Base-by-base conservation (phyloP, 2,329 filamentous ascomycete species). In the Bipolaris bicolor region DNA sequence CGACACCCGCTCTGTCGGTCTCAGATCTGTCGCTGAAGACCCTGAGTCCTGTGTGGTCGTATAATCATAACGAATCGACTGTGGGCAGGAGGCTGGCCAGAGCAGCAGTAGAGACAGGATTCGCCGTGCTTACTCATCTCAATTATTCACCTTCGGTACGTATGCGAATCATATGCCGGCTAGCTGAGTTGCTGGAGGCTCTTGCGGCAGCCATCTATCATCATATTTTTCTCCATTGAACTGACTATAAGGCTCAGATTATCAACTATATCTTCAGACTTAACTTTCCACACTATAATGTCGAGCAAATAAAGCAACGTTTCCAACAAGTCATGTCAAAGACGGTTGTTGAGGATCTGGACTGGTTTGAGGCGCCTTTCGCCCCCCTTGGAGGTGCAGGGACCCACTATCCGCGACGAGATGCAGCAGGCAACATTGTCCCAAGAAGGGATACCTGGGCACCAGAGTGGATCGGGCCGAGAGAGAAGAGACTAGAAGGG, bases 1-100 rank as follows among this genome's bases (percentile, higher is more conserved):
- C 64, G 54, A 61, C 64, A 64, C 51, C 72, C 71, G 63, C 64
- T 22, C 51, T 67, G 11, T 39, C 36, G 9, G 0, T 51, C 5
- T 34, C 57, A 11, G 64, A 49, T 13, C 40, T 65, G 2, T 79
- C 77, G 37, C 69, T 72, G 6, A 70, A 68, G 50, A 61, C 57
- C 2, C 51, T 69, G 5, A 46, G 48, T 29, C 58, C 78, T 1
- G 83, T 85, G 0, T 77, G 72, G 20, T 86, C 86, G 0, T 88
- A 88, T 70, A 82, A 86, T 9, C 83, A 84, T 55, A 80, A 85
- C 24, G 90, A 93, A 71, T 78, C 80, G 1, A 87, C 83, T 1
- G 93, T 96, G 64, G 86, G 87, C 10, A 85, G 90, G 7, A 83
- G 89, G 4, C 78, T 96, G 4, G 89, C 91, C 47, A 85, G 91